phyloP scores from a whole-genome alignment of 116 monocot genomes.

The Iris pallida region DNA sequence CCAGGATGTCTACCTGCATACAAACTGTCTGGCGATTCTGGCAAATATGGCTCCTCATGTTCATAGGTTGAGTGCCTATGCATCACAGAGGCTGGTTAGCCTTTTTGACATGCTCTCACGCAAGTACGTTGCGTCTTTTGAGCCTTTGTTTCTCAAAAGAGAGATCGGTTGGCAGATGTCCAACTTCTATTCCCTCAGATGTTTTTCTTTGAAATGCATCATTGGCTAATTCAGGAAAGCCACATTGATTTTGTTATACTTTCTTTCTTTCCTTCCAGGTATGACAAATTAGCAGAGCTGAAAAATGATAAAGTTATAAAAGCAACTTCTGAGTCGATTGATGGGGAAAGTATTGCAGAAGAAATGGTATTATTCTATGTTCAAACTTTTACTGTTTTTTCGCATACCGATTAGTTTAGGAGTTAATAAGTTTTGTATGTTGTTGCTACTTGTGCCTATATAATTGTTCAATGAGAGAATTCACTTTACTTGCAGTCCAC shows the following conservation, averaged over 20 bases:
- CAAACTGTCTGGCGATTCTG: slow-evolving; percentile 90
- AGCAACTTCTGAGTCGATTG: slow-evolving; percentile 36
- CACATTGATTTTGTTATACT: neutral
- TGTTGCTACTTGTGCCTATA: neutral
- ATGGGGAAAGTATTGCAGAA: slow-evolving; percentile 40
- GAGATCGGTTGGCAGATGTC: no score
- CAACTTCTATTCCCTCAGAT: no score
- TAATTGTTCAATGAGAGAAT: slow-evolving; percentile 15
- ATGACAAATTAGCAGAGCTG: slow-evolving; percentile 75
- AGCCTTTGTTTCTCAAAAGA: slow-evolving; percentile 2
- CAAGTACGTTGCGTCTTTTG: slow-evolving; percentile 54
- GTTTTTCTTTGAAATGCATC: no score
- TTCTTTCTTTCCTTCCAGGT: slow-evolving; percentile 31
- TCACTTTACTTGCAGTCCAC: slow-evolving; percentile 61
- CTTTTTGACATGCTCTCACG: slow-evolving; percentile 97
- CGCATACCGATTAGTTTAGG: no score
- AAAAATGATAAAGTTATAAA: slow-evolving; percentile 57
- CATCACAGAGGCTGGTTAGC: slow-evolving; percentile 96
- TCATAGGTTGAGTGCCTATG: slow-evolving; percentile 88
- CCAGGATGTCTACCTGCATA: slow-evolving; percentile 94
- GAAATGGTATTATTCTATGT: slow-evolving; percentile 57
- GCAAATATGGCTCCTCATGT: slow-evolving; percentile 99
- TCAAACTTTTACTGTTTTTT: neutral
- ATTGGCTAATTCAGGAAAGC: no score
- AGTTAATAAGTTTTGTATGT: neutral